These are phyloP conservation scores for Tulasnella sp. DNA, from an alignment of 768 basidiomycete species.

Conservation along the genomic window DNA sequence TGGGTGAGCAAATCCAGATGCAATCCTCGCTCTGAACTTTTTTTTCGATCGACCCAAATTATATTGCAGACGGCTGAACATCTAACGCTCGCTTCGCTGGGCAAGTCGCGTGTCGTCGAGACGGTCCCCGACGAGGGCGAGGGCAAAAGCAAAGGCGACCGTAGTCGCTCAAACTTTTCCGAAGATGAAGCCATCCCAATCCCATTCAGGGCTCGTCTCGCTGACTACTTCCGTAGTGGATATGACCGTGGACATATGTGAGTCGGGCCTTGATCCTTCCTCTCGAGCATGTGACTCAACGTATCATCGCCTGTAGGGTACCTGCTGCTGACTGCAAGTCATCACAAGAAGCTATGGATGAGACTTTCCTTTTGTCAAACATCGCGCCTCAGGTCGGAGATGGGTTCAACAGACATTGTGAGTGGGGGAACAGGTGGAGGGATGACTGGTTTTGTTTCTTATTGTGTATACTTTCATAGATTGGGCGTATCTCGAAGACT, in stretches of 20 bases:
- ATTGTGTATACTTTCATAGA: constrained; percentile 48
- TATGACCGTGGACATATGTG: constrained; percentile 97
- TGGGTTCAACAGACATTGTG: constrained; percentile 96
- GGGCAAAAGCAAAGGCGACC: constrained; percentile 35
- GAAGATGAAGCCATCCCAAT: constrained; percentile 75
- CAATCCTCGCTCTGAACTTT: neutral
- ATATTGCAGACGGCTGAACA: constrained; percentile 79
- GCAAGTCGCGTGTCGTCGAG: constrained; percentile 32
- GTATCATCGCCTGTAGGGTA: constrained; percentile 44
- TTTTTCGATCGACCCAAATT: neutral
- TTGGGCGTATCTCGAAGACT: constrained; percentile 94
- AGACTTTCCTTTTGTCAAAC: constrained; percentile 90
- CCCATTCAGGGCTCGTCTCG: constrained; percentile 66
- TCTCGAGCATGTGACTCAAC: neutral
- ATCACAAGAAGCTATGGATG: constrained; percentile 89
- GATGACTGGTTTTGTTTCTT: neutral
- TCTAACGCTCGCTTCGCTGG: constrained; percentile 66
- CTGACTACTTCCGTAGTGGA: constrained; percentile 87
- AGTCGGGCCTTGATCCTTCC: constrained; percentile 23
- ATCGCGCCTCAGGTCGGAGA: constrained; percentile 97
- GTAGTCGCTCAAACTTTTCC: constrained; percentile 62
- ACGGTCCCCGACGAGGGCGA: constrained; percentile 26
- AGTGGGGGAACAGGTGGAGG: neutral
- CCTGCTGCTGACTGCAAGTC: constrained; percentile 92
- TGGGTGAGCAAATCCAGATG: constrained; percentile 51